These are phyloP conservation scores for Datura wrightii DNA, from an alignment of 257 asterid genomes.

Conservation along the genomic window DNA sequence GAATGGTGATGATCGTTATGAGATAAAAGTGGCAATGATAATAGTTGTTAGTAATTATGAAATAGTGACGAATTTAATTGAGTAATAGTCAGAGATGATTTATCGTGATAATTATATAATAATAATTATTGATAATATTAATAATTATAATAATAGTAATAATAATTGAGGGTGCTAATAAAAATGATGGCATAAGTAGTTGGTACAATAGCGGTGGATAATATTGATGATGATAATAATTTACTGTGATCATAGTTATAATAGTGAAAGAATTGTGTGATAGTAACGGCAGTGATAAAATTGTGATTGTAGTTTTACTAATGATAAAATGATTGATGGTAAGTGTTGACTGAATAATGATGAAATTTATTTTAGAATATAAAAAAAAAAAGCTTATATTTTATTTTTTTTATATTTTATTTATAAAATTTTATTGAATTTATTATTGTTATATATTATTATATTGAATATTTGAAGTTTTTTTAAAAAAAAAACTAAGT, in stretches of 20 bases:
- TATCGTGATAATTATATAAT: background rate
- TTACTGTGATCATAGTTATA: background rate
- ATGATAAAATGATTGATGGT: background rate
- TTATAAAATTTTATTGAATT: too few species aligned
- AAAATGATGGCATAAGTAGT: too few species aligned
- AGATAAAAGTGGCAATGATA: background rate
- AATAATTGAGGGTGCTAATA: accelerated
- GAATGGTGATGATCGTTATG: background rate
- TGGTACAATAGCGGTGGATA: too few species aligned
- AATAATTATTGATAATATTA: background rate
- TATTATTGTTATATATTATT: too few species aligned
- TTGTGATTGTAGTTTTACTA: too few species aligned
- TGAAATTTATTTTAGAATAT: background rate
- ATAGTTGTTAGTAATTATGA: background rate
- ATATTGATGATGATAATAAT: background rate
- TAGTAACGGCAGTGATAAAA: background rate
- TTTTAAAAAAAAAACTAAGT: too few species aligned
- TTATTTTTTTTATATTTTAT: too few species aligned
- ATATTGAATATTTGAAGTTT: too few species aligned
- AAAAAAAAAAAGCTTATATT: too few species aligned
- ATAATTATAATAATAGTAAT: background rate
- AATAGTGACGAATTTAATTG: background rate
- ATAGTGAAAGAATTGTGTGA: background rate
- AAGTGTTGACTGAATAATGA: background rate
- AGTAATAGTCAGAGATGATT: background rate